Conservation (phyloP, 352 stramenopile genomes). For the Phytophthora idaei region DNA sequence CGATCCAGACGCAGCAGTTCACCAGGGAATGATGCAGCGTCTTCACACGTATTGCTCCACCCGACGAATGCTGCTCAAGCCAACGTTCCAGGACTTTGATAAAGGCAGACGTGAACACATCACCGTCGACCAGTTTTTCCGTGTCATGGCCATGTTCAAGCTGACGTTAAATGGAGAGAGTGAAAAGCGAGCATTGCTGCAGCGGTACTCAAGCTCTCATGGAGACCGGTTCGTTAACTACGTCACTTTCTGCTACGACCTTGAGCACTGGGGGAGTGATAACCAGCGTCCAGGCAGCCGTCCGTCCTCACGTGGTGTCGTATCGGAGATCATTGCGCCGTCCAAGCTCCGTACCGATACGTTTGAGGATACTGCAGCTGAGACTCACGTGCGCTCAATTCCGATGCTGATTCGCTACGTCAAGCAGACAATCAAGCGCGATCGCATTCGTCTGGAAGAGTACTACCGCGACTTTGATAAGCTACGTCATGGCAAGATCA, state of each 20-base stretch:
- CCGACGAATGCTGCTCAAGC: conserved; percentile 75
- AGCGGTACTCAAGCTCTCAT: conserved; percentile 72
- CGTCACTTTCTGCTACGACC: conserved; percentile 82
- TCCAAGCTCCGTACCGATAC: conserved; percentile 44
- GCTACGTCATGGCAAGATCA: conserved; percentile 81
- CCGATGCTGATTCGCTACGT: conserved; percentile 82
- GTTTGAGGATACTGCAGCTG: conserved; percentile 40
- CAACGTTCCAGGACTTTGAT: conserved; percentile 86
- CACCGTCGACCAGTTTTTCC: conserved; percentile 83
- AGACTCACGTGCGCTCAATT: conserved; percentile 50
- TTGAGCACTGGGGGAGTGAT: conserved; percentile 59
- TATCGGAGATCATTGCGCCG: conserved; percentile 67
- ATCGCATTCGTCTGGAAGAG: conserved; percentile 82
- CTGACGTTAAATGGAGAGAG: conserved; percentile 53
- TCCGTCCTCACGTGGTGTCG: conserved; percentile 50
- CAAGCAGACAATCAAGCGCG: conserved; percentile 80
- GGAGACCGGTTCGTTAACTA: conserved; percentile 86
- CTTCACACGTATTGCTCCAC: conserved; percentile 64
- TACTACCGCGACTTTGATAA: conserved; percentile 89
- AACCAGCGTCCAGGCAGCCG: conserved; percentile 37
- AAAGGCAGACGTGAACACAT: conserved; percentile 76
- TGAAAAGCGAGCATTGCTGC: conserved; percentile 64
- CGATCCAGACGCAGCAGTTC: conserved; percentile 48
- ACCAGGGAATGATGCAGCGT: conserved; percentile 64
- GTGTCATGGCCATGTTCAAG: conserved; percentile 82